Evolutionary conservation across 768 basidiomycete species (phyloP), one percentile per base, ranked within the genome.

Genomic region (Scleroderma citrinum): DNA sequence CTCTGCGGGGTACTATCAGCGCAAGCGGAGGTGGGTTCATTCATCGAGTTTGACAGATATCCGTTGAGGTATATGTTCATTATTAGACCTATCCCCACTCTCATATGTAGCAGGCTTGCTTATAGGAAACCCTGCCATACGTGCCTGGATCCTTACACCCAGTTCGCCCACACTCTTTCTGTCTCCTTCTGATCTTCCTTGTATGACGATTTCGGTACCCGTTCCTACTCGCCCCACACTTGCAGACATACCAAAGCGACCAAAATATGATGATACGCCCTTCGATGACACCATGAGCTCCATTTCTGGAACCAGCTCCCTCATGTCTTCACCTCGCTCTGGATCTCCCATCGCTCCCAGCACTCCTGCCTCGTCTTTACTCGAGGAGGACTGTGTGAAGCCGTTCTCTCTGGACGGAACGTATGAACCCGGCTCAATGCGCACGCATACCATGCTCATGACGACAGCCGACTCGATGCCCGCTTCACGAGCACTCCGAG

Each of bases 21-120:
- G 83, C 91, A 7, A 87, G 83, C 35, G 91, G 91, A 68, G 85
- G 87, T 85, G 53, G 39, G 70, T 57, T 13, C 34, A 4, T 12
- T 12, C 12, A 14, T 35, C 34, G 26, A 29, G 26, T 8, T 29
- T 29, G 26, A 29, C 4, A 5, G 26, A 29, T 35, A 35, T 6
- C 5, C 13, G 34, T 6, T 12, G 12, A 14, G n/a, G 11, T 17
- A 32, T 23, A 20, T 26, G 20, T 35, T 35, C 34, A 35, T 24
- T n/a, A 26, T 37, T 39, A 85, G 87, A 89, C 65, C 71, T 89
- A n/a, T 77, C 81, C 5, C 85, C 89, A 3, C 73, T 92, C 8
- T 87, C 86, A 0, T 92, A 92, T 63, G 81, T 92, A 49, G 91
- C 92, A 2, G 89, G 85, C 12, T 75, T 82, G 39, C 68, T 94